phyloP scores from a whole-genome alignment of 257 asterid species.

The Scutellaria baicalensis region DNA sequence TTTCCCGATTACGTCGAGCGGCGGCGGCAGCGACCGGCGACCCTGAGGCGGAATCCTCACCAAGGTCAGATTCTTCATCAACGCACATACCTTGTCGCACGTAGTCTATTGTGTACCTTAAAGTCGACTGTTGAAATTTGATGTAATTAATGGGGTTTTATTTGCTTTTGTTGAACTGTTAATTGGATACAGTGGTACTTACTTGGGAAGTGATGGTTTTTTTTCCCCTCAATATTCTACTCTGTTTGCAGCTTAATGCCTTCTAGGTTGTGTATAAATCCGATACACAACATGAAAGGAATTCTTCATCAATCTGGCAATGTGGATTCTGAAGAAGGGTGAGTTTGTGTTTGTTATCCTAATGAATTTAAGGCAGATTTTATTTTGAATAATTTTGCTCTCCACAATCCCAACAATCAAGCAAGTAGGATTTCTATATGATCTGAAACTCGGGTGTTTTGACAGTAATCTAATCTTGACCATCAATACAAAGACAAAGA shows the following conservation, averaged over 20 bases:
- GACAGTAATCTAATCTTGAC: neutral
- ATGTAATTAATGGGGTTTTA: neutral
- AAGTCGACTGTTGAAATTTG: neutral
- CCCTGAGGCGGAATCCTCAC: too few species aligned
- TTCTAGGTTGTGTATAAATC: conserved; percentile 91
- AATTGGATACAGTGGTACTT: neutral
- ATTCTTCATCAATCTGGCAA: conserved; percentile 57
- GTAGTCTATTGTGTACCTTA: neutral
- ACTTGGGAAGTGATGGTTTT: neutral
- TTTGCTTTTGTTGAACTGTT: neutral
- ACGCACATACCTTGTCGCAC: too few species aligned
- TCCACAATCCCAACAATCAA: neutral
- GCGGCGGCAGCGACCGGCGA: too few species aligned
- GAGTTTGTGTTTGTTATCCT: conserved; percentile 11
- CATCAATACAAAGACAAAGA: neutral
- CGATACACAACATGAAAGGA: conserved; percentile 83
- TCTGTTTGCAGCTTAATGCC: conserved; percentile 82
- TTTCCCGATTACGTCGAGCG: too few species aligned
- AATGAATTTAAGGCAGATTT: neutral
- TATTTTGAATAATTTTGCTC: neutral
- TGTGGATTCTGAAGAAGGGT: conserved; percentile 65
- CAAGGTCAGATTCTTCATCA: too few species aligned
- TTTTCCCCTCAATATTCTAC: neutral
- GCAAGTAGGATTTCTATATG: neutral
- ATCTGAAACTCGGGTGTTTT: neutral